Base-by-base conservation (phyloP, 495 filamentous ascomycete species). In the Bryoglossum gracile region DNA sequence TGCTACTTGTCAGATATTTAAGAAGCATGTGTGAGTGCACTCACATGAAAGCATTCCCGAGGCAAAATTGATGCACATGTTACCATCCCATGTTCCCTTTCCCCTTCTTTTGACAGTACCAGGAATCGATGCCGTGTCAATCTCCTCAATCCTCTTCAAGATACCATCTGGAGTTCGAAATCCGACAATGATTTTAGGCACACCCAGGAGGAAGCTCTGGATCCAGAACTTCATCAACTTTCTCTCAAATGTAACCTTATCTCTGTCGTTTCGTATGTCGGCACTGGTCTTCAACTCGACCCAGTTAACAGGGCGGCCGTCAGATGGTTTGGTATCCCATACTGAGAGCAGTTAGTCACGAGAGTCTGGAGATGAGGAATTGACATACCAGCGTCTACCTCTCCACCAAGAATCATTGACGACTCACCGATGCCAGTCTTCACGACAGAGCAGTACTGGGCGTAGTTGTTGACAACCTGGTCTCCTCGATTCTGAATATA, bases 161-260 rank as follows among this genome's bases (percentile, higher is more conserved):
- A 86, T 79, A 4, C 94, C 94, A 48, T 83, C 61, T 35, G 74
- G 75, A 18, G 76, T 79, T 16, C 94, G 82, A 59, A 91, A 95
- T 1, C 92, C 92, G 2, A 97, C 86, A 16, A 95, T 82, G 43
- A 99, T 86, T 60, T 82, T 92, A 0, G 87, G 87, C 2, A 97
- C 89, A 5, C 89, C 91, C 1, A 99, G 78, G 0, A 99, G 73
- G 59, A 95, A 99, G 1, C 88, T 95, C 55, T 99, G 92, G 14
- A 88, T 84, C 92, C 92, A 99, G 68, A 87, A 95, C 51, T 90
- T 94, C 53, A 95, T 72, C 28, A 97, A 72, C 62, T 97, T 97
- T 9, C 84, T 76, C 64, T 99, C 87, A 56, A 84, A 94, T 43
- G 82, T 85, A 14, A 82, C 50, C 63, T 78, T 71, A 51, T 88